phyloP scores from a whole-genome alignment of 2,329 filamentous ascomycete species.

The Endocalyx cinctus region DNA sequence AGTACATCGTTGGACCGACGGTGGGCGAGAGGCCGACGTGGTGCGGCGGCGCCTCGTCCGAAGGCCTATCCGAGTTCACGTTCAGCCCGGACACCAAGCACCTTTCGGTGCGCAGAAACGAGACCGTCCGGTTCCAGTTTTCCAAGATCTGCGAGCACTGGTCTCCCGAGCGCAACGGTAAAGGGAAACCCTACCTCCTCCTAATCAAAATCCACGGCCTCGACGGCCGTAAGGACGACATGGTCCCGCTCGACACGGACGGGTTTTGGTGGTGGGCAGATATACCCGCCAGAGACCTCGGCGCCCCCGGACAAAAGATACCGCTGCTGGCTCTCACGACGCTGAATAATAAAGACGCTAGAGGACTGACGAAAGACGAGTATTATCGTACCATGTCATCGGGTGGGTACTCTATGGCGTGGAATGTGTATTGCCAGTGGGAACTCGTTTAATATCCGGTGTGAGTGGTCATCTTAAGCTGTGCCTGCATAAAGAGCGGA shows the following conservation, averaged over 20 bases:
- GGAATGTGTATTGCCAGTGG: constrained; percentile 44
- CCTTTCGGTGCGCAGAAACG: constrained; percentile 54
- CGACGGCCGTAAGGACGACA: constrained; percentile 64
- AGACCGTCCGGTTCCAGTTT: constrained; percentile 73
- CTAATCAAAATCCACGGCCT: constrained; percentile 62
- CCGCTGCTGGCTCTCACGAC: constrained; percentile 57
- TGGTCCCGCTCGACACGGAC: constrained; percentile 70
- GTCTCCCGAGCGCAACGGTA: constrained; percentile 64
- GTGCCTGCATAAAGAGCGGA: too few species aligned
- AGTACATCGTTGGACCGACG: constrained; percentile 66
- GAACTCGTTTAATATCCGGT: constrained; percentile 44
- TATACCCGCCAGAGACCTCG: constrained; percentile 61
- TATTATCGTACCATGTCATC: constrained; percentile 35
- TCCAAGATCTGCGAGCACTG: constrained; percentile 77
- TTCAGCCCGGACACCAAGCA: constrained; percentile 57
- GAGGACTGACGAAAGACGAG: constrained; percentile 45
- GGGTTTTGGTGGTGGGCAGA: constrained; percentile 80
- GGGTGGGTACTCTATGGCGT: constrained; percentile 41
- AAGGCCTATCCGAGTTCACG: constrained; percentile 51
- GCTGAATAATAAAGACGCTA: constrained; percentile 40
- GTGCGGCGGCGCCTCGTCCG: constrained; percentile 39
- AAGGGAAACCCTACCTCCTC: constrained; percentile 63
- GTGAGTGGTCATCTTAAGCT: too few species aligned
- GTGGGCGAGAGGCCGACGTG: constrained; percentile 44
- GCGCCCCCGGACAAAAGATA: constrained; percentile 64